Evolutionary conservation across 768 basidiomycete species (phyloP).

Genomic region (Tylopilus sp.): DNA sequence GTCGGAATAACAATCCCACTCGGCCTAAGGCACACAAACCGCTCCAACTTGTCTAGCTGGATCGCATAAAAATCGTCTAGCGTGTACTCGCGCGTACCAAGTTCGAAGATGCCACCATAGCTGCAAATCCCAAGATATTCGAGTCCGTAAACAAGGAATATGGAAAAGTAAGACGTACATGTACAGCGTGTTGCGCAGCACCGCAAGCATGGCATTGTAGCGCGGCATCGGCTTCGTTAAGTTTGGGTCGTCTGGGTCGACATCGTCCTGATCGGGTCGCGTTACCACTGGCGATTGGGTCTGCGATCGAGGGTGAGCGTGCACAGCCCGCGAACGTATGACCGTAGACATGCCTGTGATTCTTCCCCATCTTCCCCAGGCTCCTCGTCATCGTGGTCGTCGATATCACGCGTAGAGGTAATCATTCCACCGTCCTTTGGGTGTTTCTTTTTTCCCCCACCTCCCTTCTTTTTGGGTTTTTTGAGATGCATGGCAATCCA

Average conservation of each 20-base stretch:
- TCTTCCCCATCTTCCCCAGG: slow-evolving; percentile 13
- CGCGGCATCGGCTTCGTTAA: slow-evolving; percentile 63
- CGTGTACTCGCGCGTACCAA: slow-evolving; percentile 79
- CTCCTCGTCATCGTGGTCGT: slow-evolving; percentile 15
- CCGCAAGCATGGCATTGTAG: slow-evolving; percentile 88
- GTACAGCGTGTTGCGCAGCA: slow-evolving; percentile 80
- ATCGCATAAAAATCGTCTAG: slow-evolving; percentile 85
- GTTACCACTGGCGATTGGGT: background rate
- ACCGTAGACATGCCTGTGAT: slow-evolving; percentile 4
- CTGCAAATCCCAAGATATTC: slow-evolving; percentile 35
- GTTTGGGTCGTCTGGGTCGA: slow-evolving; percentile 62
- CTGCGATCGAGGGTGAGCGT: background rate
- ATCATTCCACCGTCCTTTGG: background rate
- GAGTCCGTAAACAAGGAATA: background rate
- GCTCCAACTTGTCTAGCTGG: slow-evolving; percentile 81
- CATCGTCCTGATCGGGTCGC: slow-evolving; percentile 27
- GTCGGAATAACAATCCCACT: slow-evolving; percentile 59
- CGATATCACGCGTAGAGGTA: background rate
- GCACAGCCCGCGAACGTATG: background rate
- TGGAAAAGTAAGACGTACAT: slow-evolving; percentile 47
- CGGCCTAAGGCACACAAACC: slow-evolving; percentile 68
- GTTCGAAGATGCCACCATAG: slow-evolving; percentile 88
- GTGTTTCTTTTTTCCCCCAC: slow-evolving; percentile 41
- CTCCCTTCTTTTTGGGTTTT: slow-evolving; percentile 50
- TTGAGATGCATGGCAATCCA: slow-evolving; percentile 78